Conservation (phyloP, 306 rosid genomes). For the Begonia peltatifolia region DNA sequence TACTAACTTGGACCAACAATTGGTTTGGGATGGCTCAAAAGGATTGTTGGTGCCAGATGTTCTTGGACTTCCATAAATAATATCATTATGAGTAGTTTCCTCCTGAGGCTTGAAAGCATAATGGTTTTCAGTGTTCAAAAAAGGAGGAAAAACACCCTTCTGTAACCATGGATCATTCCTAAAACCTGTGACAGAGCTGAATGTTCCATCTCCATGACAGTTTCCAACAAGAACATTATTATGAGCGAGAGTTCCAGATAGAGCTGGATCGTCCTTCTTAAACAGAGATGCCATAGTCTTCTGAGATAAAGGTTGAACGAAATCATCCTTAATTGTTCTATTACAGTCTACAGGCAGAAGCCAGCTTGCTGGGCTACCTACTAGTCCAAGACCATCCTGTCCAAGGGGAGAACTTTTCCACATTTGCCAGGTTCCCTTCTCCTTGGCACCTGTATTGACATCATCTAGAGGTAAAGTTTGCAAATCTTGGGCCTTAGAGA, state of each 20-base stretch:
- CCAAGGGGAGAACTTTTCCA: conserved; percentile 83
- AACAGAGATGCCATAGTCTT: conserved; percentile 65
- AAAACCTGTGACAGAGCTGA: conserved; percentile 43
- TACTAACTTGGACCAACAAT: conserved; percentile 81
- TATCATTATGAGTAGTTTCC: conserved; percentile 41
- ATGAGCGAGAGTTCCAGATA: conserved; percentile 48
- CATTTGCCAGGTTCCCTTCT: conserved; percentile 92
- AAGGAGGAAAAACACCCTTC: conserved; percentile 55
- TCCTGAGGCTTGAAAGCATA: conserved; percentile 39
- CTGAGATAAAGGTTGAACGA: conserved; percentile 57
- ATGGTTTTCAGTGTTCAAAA: conserved; percentile 37
- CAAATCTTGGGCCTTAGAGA: conserved; percentile 31
- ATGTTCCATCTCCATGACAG: conserved; percentile 55
- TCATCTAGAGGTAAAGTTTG: conserved; percentile 38
- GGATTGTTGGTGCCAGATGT: conserved; percentile 38
- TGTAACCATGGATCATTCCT: conserved; percentile 78
- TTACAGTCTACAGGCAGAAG: conserved; percentile 48
- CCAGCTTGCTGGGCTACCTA: conserved; percentile 79
- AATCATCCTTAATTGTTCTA: conserved; percentile 52
- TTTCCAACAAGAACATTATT: conserved; percentile 52
- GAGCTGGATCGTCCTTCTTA: conserved; percentile 52
- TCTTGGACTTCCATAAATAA: conserved; percentile 54
- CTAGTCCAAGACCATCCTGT: conserved; percentile 86
- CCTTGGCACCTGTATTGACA: conserved; percentile 25
- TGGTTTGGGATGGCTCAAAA: conserved; percentile 46